These are phyloP conservation scores for Scutellaria minor DNA, from an alignment of 257 asterid species.

Conservation along the genomic window DNA sequence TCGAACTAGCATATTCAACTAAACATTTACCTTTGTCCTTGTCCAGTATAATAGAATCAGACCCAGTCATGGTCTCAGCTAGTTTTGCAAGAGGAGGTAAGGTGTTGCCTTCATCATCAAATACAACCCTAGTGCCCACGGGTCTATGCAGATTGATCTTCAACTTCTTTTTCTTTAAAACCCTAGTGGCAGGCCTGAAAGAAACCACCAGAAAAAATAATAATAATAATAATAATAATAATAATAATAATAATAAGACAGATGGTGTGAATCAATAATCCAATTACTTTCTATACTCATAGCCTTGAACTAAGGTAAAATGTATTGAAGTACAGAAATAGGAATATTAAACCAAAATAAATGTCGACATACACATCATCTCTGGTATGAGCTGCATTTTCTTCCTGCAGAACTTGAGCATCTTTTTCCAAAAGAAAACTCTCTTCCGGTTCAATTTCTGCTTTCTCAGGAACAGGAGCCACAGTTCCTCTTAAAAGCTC, in stretches of 20 bases:
- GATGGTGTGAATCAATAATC: not conserved
- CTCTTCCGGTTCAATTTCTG: slow-evolving; percentile 40
- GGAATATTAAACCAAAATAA: slow-evolving; percentile 13
- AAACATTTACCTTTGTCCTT: slow-evolving; percentile 64
- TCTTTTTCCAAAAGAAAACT: slow-evolving; percentile 56
- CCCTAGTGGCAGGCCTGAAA: slow-evolving; percentile 67
- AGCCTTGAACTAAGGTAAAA: not conserved
- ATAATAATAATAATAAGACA: not conserved
- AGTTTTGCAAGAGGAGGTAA: slow-evolving; percentile 82
- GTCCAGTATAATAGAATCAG: slow-evolving; percentile 61
- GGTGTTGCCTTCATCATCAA: slow-evolving; percentile 93
- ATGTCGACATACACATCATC: slow-evolving; percentile 52
- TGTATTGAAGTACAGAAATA: slow-evolving; percentile 7
- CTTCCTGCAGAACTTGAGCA: slow-evolving; percentile 39
- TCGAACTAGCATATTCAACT: not conserved
- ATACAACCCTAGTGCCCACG: slow-evolving; percentile 86
- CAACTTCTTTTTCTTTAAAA: slow-evolving; percentile 85
- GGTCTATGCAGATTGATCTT: slow-evolving; percentile 93
- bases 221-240: not conserved
- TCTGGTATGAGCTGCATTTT: slow-evolving; percentile 37
- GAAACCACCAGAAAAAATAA: not conserved
- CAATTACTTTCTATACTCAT: not conserved
- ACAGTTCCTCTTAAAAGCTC: slow-evolving; percentile 37
- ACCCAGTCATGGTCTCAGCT: slow-evolving; percentile 48
- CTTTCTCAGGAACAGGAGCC: slow-evolving; percentile 41